Percentiles rank a stretch among this genome's conserved stretches.
phyloP scores from a whole-genome alignment of 345 rosid species.

The Brassica napus region DNA sequence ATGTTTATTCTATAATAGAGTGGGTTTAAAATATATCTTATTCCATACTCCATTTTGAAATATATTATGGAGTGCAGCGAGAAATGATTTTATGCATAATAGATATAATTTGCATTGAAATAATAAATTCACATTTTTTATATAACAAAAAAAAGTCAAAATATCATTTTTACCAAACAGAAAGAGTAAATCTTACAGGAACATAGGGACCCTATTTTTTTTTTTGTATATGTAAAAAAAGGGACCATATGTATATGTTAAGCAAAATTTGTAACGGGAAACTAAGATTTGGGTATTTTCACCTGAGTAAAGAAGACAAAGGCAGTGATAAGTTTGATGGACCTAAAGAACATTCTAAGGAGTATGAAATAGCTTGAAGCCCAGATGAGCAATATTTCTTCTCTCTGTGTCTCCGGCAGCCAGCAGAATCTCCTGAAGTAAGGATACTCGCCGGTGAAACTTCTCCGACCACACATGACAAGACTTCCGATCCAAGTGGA shows the following conservation, averaged over 20 bases:
- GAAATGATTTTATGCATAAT: too few relatives aligned
- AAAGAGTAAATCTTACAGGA: neutral
- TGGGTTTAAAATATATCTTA: too few relatives aligned
- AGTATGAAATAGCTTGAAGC: constrained; percentile 47
- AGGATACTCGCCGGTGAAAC: constrained; percentile 56
- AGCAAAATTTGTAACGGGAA: neutral
- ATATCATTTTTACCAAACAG: neutral
- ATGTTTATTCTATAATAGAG: too few relatives aligned
- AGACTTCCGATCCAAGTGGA: constrained; percentile 76
- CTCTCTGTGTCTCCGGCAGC: constrained; percentile 48
- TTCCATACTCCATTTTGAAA: too few relatives aligned
- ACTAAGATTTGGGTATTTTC: neutral
- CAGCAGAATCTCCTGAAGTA: constrained; percentile 53
- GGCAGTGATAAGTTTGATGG: constrained; percentile 55
- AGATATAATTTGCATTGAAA: too few relatives aligned
- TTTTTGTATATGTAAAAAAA: too few relatives aligned
- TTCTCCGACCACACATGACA: constrained; percentile 57
- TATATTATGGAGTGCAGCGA: too few relatives aligned
- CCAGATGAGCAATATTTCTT: constrained; percentile 56
- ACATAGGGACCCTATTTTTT: neutral
- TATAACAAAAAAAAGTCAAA: too few relatives aligned
- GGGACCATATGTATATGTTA: neutral
- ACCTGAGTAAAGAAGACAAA: constrained; percentile 83
- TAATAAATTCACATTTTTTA: too few relatives aligned
- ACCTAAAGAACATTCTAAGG: constrained; percentile 59